A percentile compares a stretch with the other conserved stretches of the same genome.
These are phyloP conservation scores for Neohortaea acidophila DNA, from an alignment of 495 filamentous ascomycete genomes.

Conservation along the genomic window DNA sequence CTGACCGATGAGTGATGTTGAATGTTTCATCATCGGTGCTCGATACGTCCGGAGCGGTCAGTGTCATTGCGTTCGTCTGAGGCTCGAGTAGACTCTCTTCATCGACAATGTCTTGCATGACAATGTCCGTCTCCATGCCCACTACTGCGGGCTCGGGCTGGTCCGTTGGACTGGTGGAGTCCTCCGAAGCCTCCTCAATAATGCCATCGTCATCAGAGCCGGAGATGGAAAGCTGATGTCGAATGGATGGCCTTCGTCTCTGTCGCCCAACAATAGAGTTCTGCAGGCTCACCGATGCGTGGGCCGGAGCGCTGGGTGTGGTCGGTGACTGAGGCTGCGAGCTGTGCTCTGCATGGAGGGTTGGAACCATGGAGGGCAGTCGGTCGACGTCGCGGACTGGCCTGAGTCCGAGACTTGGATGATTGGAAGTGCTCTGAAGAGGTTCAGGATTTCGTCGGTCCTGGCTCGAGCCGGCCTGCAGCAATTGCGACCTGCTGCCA, in stretches of 20 bases:
- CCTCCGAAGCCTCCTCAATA: conserved; percentile 62
- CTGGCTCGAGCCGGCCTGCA: conserved; percentile 6
- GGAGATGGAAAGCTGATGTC: conserved; percentile 73
- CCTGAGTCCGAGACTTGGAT: conserved; percentile 55
- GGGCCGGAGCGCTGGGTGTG: conserved; percentile 56
- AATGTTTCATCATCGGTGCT: conserved; percentile 82
- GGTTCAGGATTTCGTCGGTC: conserved; percentile 36
- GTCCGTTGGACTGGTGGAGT: conserved; percentile 46
- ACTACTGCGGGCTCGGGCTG: conserved; percentile 45
- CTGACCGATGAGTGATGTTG: conserved; percentile 85
- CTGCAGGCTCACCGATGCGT: conserved; percentile 21
- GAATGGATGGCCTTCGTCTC: conserved; percentile 59
- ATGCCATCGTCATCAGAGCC: conserved; percentile 80
- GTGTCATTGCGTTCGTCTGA: conserved; percentile 54
- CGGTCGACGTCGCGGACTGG: conserved; percentile 78
- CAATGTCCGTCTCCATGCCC: conserved; percentile 58
- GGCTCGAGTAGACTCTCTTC: conserved; percentile 48
- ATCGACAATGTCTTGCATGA: conserved; percentile 64
- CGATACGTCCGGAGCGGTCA: conserved; percentile 63
- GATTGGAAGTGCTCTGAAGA: conserved; percentile 27
- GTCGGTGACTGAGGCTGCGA: conserved; percentile 91
- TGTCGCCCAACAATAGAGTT: conserved; percentile 20
- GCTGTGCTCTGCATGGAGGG: conserved; percentile 50
- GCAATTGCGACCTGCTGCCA: conserved; percentile 33
- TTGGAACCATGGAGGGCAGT: conserved; percentile 68